Evolutionary conservation across 768 basidiomycete species (phyloP), one percentile per base, ranked within the genome.

Genomic region (Lepiota brunneoincarnata): DNA sequence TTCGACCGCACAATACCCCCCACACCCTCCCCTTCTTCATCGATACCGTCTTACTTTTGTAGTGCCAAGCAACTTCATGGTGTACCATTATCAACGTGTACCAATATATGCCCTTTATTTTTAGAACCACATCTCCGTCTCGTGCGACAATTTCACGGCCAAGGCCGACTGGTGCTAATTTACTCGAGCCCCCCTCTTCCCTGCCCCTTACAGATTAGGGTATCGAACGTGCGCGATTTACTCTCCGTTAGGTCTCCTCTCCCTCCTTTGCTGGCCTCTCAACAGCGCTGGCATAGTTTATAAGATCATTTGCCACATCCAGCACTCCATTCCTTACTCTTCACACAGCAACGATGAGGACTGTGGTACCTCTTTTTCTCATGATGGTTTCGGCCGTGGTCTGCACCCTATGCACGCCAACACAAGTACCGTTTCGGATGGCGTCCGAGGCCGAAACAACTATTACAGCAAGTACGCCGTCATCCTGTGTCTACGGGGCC

Each of bases 181-280:
- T 37, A 17, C 34, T 31, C 21, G 26, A 34, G 45, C 38, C n/a
- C n/a, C n/a, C n/a, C 34, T 45, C 21, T 28, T n/a, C 4, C 18
- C 53, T 21, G 28, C 21, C 15, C n/a, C 34, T 20, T 3, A 54
- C 46, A 7, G 38, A 48, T 54, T 34, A 31, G 46, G 53, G 10
- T 10, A 5, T 45, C 52, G 38, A 54, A 54, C 53, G 53, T 54
- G 53, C 53, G 53, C 39, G 39, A 40, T 48, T 41, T 40, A n/a
- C 34, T 4, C 24, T 42, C 23, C 18, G 23, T 54, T 31, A 2
- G 45, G 45, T 26, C n/a, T 11, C 41, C 53, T 54, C 45, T 54
- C 37, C 21, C 31, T 10, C 31, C 28, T 9, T 15, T 24, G 17
- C 34, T 18, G 20, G 9, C 15, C 43, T 31, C 39, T 26, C 24